phyloP scores from a whole-genome alignment of 257 asterid species.

The Fraxinus quadrangulata region DNA sequence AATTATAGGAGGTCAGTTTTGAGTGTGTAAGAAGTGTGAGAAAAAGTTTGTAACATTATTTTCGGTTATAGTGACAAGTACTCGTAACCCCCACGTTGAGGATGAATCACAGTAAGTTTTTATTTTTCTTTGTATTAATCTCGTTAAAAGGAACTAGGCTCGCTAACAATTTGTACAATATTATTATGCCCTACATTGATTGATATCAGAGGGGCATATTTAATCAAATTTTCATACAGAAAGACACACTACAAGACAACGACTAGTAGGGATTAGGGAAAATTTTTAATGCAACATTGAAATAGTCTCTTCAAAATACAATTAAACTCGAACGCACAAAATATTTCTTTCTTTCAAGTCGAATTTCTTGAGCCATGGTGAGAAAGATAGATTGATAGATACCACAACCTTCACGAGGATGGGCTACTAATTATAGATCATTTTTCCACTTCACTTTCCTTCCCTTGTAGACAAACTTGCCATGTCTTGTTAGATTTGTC shows the following conservation, averaged over 20 bases:
- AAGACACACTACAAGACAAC: too few relatives aligned
- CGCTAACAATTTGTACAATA: too few relatives aligned
- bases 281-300: background rate
- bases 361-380: background rate
- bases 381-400: background rate
- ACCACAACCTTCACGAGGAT: background rate
- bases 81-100: background rate
- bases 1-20: too few relatives aligned
- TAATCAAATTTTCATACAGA: too few relatives aligned
- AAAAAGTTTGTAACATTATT: too few relatives aligned
- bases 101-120: too few relatives aligned
- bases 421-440: background rate
- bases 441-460: background rate
- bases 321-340: background rate
- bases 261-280: too few relatives aligned
- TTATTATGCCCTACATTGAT: too few relatives aligned
- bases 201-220: too few relatives aligned
- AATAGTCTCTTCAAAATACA: background rate
- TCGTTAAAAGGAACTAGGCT: background rate
- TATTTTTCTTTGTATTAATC: background rate
- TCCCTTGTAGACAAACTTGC: slow-evolving; percentile 16
- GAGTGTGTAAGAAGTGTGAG: too few relatives aligned
- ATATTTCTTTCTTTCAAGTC: background rate
- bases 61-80: too few relatives aligned
- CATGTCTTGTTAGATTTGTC: slow-evolving; percentile 32